Percentiles rank a stretch among this genome's conserved stretches.
These are phyloP conservation scores for Alternaria rosae DNA, from an alignment of 2,329 filamentous ascomycete species.

Conservation along the genomic window DNA sequence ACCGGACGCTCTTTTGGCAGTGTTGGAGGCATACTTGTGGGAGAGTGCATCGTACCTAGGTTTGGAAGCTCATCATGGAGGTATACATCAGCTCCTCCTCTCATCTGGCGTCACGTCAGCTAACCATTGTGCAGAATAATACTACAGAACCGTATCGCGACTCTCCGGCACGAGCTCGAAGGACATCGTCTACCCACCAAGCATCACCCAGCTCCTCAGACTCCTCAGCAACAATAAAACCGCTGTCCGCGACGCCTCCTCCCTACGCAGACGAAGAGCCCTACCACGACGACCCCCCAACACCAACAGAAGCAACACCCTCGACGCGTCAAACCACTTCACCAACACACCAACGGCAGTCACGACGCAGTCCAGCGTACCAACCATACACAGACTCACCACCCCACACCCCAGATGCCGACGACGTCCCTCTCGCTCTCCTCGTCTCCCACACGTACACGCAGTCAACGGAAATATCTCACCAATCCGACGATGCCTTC, in stretches of 20 bases:
- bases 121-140: slow-evolving; percentile 8
- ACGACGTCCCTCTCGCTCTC: slow-evolving; percentile 40
- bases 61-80: slow-evolving; percentile 9
- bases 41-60: neutral
- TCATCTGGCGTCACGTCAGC: neutral
- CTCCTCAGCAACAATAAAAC: slow-evolving; percentile 4
- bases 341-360: neutral
- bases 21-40: neutral
- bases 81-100: slow-evolving; percentile 1
- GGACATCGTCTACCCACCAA: neutral
- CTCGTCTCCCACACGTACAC: slow-evolving; percentile 23
- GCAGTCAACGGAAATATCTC: neutral
- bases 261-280: slow-evolving; percentile 5
- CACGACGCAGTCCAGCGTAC: neutral
- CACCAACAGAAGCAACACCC: neutral
- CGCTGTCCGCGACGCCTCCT: slow-evolving; percentile 6
- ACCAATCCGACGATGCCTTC: neutral
- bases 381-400: slow-evolving; percentile 16
- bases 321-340: neutral
- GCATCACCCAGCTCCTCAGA: slow-evolving; percentile 4
- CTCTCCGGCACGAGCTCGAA: neutral
- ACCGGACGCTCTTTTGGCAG: neutral
- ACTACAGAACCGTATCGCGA: slow-evolving; percentile 1
- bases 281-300: slow-evolving; percentile 16
- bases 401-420: slow-evolving; percentile 18